phyloP scores from a whole-genome alignment of 2,329 filamentous ascomycete genomes.

The Aureobasidium pullulans region DNA sequence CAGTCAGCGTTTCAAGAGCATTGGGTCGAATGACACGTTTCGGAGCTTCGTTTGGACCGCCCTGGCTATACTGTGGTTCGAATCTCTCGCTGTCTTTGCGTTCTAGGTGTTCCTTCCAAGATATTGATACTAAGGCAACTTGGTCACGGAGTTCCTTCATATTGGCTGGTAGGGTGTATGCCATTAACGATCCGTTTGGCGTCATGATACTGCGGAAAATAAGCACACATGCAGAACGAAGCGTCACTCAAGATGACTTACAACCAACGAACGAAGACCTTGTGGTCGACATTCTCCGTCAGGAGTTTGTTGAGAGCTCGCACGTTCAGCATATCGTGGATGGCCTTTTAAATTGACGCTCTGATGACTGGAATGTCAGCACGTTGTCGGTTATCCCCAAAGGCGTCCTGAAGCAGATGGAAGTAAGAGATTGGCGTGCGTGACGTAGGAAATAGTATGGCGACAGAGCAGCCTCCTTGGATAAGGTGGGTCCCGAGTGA shows the following conservation, averaged over 20 bases:
- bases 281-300: slow-evolving; percentile 35
- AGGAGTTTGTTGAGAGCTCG: slow-evolving; percentile 37
- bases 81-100: slow-evolving; percentile 17
- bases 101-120: slow-evolving; percentile 39
- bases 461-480: too few species aligned
- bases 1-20: slow-evolving; percentile 37
- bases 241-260: slow-evolving; percentile 19
- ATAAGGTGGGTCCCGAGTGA: too few species aligned
- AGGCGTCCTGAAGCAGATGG: too few species aligned
- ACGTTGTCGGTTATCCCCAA: background rate
- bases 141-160: slow-evolving; percentile 43
- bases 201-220: slow-evolving; percentile 37
- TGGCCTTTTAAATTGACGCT: background rate
- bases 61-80: slow-evolving; percentile 18
- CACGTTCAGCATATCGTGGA: slow-evolving; percentile 35
- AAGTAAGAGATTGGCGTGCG: too few species aligned
- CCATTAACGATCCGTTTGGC: slow-evolving; percentile 43
- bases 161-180: slow-evolving; percentile 42
- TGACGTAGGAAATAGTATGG: too few species aligned
- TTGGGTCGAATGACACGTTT: slow-evolving; percentile 5
- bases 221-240: background rate
- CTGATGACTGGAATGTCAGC: background rate
- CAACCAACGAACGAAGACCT: slow-evolving; percentile 37
- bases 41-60: slow-evolving; percentile 11
- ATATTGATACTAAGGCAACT: slow-evolving; percentile 41